phyloP scores from a whole-genome alignment of 1,139 yeast species.

The Zygosaccharomyces sapae region DNA sequence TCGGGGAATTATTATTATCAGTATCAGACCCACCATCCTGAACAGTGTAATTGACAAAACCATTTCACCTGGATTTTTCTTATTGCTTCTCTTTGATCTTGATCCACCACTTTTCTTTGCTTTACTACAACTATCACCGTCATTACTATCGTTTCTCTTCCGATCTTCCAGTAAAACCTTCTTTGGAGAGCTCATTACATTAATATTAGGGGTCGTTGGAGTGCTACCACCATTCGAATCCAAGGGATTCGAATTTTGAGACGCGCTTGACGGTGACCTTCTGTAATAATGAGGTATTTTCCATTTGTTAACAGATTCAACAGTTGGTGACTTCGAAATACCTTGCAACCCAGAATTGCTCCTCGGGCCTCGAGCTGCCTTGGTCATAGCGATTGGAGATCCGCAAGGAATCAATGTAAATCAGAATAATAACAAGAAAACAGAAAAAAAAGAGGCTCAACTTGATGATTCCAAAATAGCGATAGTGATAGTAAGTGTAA shows the following conservation, averaged over 20 bases:
- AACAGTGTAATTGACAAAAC: conserved; percentile 37
- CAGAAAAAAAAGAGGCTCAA: too few relatives aligned
- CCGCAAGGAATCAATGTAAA: background rate
- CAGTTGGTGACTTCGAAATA: conserved; percentile 14
- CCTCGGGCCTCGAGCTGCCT: conserved; percentile 9
- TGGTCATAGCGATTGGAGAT: conserved; percentile 12
- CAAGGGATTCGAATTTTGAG: conserved; percentile 9
- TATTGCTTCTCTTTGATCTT: conserved; percentile 20
- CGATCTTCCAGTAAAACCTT: conserved; percentile 30
- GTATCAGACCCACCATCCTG: conserved; percentile 24
- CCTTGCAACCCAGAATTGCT: conserved; percentile 5
- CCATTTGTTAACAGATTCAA: conserved; percentile 33
- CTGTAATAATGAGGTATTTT: conserved; percentile 36
- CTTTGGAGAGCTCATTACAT: conserved; percentile 31
- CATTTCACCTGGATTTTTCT: conserved; percentile 30
- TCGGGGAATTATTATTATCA: conserved; percentile 1
- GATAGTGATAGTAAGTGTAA: too few relatives aligned
- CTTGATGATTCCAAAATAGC: too few relatives aligned
- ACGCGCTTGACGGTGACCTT: conserved; percentile 16
- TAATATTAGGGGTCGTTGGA: conserved; percentile 19
- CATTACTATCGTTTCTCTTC: conserved; percentile 8
- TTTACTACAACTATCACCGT: background rate
- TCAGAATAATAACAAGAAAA: background rate
- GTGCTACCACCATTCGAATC: conserved; percentile 9
- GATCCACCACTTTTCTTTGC: conserved; percentile 10